phyloP scores from a whole-genome alignment of 148 eudicot species.

The Dianthus caryophyllus region DNA sequence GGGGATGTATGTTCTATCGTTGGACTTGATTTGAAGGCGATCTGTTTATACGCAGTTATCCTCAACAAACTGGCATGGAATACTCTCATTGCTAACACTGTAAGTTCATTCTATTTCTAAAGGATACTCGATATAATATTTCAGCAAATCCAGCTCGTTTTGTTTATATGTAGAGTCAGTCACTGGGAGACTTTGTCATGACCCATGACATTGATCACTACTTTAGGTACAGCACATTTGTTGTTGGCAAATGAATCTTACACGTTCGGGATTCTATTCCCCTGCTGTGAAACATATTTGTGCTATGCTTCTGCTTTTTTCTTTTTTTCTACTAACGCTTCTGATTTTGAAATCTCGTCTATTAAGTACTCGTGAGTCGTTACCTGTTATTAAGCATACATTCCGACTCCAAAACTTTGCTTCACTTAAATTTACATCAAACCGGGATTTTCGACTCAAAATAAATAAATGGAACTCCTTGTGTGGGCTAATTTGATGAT shows the following conservation, averaged over 20 bases:
- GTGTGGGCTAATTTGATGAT: too few relatives aligned
- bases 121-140: neutral
- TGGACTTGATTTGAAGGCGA: conserved; percentile 14
- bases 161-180: neutral
- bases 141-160: conserved; percentile 6
- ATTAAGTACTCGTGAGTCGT: neutral
- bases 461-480: neutral
- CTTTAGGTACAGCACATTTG: neutral
- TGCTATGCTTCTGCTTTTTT: neutral
- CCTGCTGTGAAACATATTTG: neutral
- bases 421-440: too few relatives aligned
- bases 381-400: too few relatives aligned
- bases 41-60: conserved; percentile 15
- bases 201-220: neutral
- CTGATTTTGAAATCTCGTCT: neutral
- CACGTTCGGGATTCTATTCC: conserved; percentile 8
- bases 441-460: too few relatives aligned
- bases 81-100: conserved; percentile 12
- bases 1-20: conserved; percentile 56
- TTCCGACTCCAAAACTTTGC: too few relatives aligned
- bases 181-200: neutral
- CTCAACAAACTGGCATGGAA: conserved; percentile 9
- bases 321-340: neutral
- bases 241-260: conserved; percentile 6
- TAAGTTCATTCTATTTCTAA: conserved; percentile 19